Base-by-base conservation (phyloP, 331 rosid species). In the Acacia concinna region DNA sequence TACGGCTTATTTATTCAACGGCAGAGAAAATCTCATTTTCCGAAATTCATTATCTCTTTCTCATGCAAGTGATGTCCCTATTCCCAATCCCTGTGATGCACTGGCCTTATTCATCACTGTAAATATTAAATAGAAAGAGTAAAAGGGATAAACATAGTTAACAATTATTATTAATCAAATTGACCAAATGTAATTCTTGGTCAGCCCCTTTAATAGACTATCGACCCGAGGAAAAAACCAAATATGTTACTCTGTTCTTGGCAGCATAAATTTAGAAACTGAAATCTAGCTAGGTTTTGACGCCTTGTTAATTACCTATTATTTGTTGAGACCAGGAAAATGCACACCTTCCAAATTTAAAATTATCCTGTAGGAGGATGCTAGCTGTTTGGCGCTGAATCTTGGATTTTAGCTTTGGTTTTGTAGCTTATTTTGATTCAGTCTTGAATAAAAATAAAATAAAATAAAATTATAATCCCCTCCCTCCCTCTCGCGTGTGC, bases 1-100 rank as follows among this genome's bases (percentile, higher is more conserved):
- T 60, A 77, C 85, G 90, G 92, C 87, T 87, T 86, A 37, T 56
- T 56, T 74, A 74, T 91, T 87, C 73, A 76, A 85, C 89, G 80
- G 82, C 68, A 32, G 56, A 28, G 1, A 68, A 59, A 83, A 60
- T 20, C 44, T 60, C 35, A 20, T 68, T 27, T 71, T 46, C 32
- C 51, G 51, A 21, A 67, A 20, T 27, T 27, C 5, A 52, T 3
- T 4, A 0, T 56, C 30, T 27, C 18, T 27, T 59, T 60, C 34
- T 30, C 6, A 14, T 13, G 4, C 37, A 30, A 30, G 9, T 56
- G 6, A 56, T 56, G 35, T 0, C 5, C 6, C 25, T 13, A 28
- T 27, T 59, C 17, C 28, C 10, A 28, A 12, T 59, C 17, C 28
- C 10, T 60, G 31, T 28, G 4, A 60, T 59, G 20, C 0, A 27